Base-by-base conservation (phyloP, 176 grass and related monocot genomes). In the Poa pratensis region DNA sequence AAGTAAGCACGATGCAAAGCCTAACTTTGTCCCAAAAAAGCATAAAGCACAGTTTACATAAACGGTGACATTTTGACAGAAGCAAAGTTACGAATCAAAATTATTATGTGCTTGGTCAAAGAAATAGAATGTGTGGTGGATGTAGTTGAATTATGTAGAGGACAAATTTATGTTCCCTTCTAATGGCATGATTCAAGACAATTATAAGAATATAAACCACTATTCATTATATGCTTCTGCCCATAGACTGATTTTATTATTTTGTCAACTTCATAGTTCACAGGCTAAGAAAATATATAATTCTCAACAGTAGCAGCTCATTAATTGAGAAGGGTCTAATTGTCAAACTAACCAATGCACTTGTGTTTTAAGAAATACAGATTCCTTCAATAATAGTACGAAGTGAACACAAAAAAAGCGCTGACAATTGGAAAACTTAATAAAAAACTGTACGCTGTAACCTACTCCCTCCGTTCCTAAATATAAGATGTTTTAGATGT, bases 21-120 rank as follows among this genome's bases (percentile, higher is more conserved):
- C 63, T 32, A 71, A 88, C 18, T 71, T 73, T 7, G 52, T 22
- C 73, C 27, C 50, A 51, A 34, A 75, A 75, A 52, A 19, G 46
- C 45, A 73, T 35, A 85, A 27, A 71, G 23, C 32, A 72, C 20
- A 63, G 82, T 53, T 77, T 82, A 78, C 22, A 69, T 30, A 74
- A 83, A 75, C 59, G 12, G 17, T 68, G 67, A 35, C 30, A 80
- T 80, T 60, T 51, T 76, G 69, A 70, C 10, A 80, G 83, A 73
- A 58, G 39, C 64, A 46, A 83, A 80, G 17, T 15, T 79, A 80
- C 6, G 34, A 12, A 34, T 66, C 51, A 82, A 45, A 59, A 58
- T 68, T 68, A 54, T 42, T 28, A 42, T 12, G 26, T 54, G 28
- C 48, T 77, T 62, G 7, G n/a, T 19, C 55, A 40, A 34, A 48